phyloP scores from a whole-genome alignment of 345 rosid species.

The Capsella bursapastoris region DNA sequence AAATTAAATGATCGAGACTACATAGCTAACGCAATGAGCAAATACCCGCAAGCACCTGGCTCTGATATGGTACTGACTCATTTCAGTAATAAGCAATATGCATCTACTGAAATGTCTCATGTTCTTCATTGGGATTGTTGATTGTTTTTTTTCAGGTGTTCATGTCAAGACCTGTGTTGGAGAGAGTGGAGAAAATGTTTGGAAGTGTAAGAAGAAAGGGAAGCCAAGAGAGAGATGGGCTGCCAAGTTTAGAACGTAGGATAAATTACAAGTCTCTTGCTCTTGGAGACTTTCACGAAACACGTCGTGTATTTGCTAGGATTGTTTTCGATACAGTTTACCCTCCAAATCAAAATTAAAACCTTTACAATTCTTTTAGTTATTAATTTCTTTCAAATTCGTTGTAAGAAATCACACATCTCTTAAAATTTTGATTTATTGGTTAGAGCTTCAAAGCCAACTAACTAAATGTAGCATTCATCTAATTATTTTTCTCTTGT shows the following conservation, averaged over 20 bases:
- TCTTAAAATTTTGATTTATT: not conserved
- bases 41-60: slow-evolving; percentile 46
- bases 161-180: slow-evolving; percentile 47
- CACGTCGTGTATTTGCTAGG: slow-evolving; percentile 43
- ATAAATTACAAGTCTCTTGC: slow-evolving; percentile 57
- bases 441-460: not conserved
- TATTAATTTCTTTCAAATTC: not conserved
- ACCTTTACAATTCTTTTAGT: no score
- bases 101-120: not conserved
- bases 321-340: slow-evolving; percentile 46
- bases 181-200: slow-evolving; percentile 50
- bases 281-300: slow-evolving; percentile 44
- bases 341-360: slow-evolving; percentile 18
- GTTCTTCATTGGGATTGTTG: not conserved
- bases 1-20: slow-evolving; percentile 41
- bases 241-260: slow-evolving; percentile 47
- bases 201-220: slow-evolving; percentile 54
- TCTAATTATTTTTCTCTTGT: not conserved
- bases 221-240: slow-evolving; percentile 40
- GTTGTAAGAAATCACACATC: not conserved
- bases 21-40: slow-evolving; percentile 44
- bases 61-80: slow-evolving; percentile 41
- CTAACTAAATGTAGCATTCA: not conserved
- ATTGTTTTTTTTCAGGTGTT: slow-evolving; percentile 52
- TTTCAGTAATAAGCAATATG: not conserved